phyloP scores from a whole-genome alignment of 768 basidiomycete genomes.

The Suillus alpinus region DNA sequence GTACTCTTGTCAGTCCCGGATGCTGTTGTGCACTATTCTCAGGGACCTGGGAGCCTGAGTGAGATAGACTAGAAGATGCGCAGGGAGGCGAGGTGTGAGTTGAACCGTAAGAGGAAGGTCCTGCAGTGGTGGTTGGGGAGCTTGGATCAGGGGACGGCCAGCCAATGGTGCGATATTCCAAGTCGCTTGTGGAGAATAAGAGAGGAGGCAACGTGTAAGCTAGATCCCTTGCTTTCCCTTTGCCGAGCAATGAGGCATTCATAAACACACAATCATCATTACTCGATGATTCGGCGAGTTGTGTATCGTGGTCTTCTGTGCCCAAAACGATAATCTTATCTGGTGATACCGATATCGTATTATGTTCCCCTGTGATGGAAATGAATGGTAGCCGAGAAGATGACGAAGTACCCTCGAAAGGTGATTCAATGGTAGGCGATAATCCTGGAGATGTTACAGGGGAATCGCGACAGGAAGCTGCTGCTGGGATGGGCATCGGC shows the following conservation, averaged over 20 bases:
- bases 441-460: conserved; percentile 6
- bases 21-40: conserved; percentile 15
- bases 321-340: no score
- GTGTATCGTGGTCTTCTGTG: not conserved
- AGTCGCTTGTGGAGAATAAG: conserved; percentile 52
- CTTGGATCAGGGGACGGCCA: conserved; percentile 33
- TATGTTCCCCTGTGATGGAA: not conserved
- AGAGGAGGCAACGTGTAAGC: conserved; percentile 68
- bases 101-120: conserved; percentile 35
- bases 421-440: conserved; percentile 3
- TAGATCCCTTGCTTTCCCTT: conserved; percentile 52
- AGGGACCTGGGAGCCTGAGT: conserved; percentile 13
- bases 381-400: conserved; percentile 3
- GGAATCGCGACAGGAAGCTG: conserved; percentile 24
- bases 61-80: conserved; percentile 21
- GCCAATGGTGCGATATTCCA: conserved; percentile 41
- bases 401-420: conserved; percentile 16
- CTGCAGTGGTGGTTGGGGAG: conserved; percentile 20
- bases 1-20: conserved; percentile 31
- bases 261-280: conserved; percentile 3
- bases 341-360: not conserved
- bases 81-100: conserved; percentile 38
- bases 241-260: conserved; percentile 34
- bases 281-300: not conserved
- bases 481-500: conserved; percentile 50